phyloP scores from a whole-genome alignment of 805 yeast species.

The Brettanomyces nanus region DNA sequence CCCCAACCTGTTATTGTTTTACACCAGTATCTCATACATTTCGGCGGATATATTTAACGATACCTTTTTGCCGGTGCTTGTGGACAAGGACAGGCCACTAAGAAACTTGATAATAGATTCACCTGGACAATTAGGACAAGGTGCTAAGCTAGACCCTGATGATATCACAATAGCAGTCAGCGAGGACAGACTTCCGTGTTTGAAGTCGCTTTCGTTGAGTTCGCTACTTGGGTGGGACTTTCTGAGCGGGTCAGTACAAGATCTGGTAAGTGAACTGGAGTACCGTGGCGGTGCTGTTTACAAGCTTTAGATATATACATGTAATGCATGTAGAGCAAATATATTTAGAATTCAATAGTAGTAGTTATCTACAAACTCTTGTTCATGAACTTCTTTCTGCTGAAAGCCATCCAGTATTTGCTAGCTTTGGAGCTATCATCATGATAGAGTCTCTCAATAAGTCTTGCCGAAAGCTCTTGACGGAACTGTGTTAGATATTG shows the following conservation, averaged over 20 bases:
- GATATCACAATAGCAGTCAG: conserved; percentile 79
- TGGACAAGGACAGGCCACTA: conserved; percentile 35
- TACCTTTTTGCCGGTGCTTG: conserved; percentile 30
- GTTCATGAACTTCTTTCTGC: conserved; percentile 94
- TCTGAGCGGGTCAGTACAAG: conserved; percentile 48
- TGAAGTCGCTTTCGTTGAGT: conserved; percentile 59
- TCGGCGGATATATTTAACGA: conserved; percentile 44
- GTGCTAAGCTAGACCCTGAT: conserved; percentile 76
- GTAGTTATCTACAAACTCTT: conserved; percentile 47
- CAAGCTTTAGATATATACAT: no score
- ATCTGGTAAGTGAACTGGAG: conserved; percentile 61
- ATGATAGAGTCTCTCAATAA: conserved; percentile 63
- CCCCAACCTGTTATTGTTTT: conserved; percentile 57
- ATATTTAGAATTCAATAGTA: no score
- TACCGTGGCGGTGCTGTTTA: conserved; percentile 44
- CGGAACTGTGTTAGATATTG: conserved; percentile 85
- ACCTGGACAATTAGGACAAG: conserved; percentile 80
- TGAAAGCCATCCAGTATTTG: conserved; percentile 93
- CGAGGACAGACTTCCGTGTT: conserved; percentile 66
- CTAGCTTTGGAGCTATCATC: conserved; percentile 59
- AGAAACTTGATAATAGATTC: conserved; percentile 64
- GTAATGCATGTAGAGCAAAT: no score
- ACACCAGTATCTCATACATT: conserved; percentile 74
- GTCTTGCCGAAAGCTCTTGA: conserved; percentile 82
- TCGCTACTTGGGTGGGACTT: conserved; percentile 84